These are phyloP conservation scores for Pestalotiopsis fici DNA, from an alignment of 2,329 filamentous ascomycete species.

Conservation along the genomic window DNA sequence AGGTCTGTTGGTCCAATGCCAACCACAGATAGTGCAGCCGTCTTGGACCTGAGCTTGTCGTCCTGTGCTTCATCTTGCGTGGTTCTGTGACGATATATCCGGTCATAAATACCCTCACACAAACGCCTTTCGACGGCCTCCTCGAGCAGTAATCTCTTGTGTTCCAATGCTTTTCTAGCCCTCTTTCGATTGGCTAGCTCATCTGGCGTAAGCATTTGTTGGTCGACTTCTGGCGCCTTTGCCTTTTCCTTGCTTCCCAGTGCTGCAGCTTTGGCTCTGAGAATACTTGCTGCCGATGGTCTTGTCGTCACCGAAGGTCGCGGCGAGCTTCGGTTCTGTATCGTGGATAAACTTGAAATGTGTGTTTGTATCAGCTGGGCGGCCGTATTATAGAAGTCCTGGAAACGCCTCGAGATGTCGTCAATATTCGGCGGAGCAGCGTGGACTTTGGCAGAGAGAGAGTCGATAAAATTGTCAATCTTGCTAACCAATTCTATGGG, in stretches of 20 bases:
- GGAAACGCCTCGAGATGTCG: constrained; percentile 81
- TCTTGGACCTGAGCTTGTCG: constrained; percentile 91
- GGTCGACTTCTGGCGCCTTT: constrained; percentile 50
- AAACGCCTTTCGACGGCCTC: constrained; percentile 88
- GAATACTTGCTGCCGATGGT: constrained; percentile 55
- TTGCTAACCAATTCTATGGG: constrained; percentile 92
- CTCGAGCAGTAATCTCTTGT: constrained; percentile 76
- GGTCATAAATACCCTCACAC: constrained; percentile 82
- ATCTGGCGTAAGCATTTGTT: constrained; percentile 88
- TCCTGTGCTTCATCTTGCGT: constrained; percentile 95
- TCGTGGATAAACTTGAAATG: constrained; percentile 75
- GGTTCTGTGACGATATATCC: constrained; percentile 87
- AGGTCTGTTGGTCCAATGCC: constrained; percentile 87
- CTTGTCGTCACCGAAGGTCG: constrained; percentile 55
- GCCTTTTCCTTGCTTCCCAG: constrained; percentile 54
- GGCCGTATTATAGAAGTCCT: constrained; percentile 87
- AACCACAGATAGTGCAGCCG: constrained; percentile 85
- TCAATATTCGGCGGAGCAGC: constrained; percentile 82
- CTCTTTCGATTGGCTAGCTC: constrained; percentile 82
- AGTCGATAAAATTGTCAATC: constrained; percentile 91
- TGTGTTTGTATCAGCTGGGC: constrained; percentile 84
- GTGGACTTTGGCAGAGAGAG: constrained; percentile 83
- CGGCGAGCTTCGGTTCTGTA: constrained; percentile 70
- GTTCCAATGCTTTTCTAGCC: constrained; percentile 75
- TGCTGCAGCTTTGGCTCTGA: constrained; percentile 57